Conservation (phyloP, 1,284 basidiomycete species). For the Pholiota adiposa region DNA sequence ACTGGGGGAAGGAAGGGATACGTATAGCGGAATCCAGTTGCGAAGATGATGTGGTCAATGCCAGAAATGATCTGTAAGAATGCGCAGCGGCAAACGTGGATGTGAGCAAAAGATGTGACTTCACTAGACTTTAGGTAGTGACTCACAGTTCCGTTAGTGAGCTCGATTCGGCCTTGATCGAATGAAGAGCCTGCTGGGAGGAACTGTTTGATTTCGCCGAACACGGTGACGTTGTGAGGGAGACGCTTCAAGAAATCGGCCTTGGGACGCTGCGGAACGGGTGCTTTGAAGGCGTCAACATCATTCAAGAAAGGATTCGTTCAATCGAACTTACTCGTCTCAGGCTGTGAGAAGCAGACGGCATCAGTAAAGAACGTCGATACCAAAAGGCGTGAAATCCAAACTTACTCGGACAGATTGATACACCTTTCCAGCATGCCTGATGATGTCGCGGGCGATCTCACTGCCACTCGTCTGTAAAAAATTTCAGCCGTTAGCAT, state of each 20-base stretch:
- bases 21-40: slow-evolving; percentile 50
- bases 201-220: slow-evolving; percentile 32
- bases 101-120: background rate
- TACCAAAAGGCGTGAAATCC: background rate
- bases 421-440: slow-evolving; percentile 36
- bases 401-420: slow-evolving; percentile 38
- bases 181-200: slow-evolving; percentile 24
- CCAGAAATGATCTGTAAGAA: slow-evolving; percentile 34
- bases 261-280: slow-evolving; percentile 17
- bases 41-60: slow-evolving; percentile 45
- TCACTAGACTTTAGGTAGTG: background rate
- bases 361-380: background rate
- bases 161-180: slow-evolving; percentile 37
- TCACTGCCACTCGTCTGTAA: slow-evolving; percentile 46
- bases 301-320: background rate
- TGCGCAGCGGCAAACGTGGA: background rate
- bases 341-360: background rate
- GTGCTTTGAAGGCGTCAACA: slow-evolving; percentile 6
- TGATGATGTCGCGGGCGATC: slow-evolving; percentile 42
- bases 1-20: slow-evolving; percentile 52
- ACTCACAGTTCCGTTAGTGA: slow-evolving; percentile 44
- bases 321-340: background rate
- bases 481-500: background rate
- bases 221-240: slow-evolving; percentile 30
- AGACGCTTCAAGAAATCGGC: slow-evolving; percentile 25